A percentile compares a stretch with the other conserved stretches of the same genome.
Evolutionary conservation across 108 stramenopile species (phyloP).

Genomic region (Parietichytrium sp.): DNA sequence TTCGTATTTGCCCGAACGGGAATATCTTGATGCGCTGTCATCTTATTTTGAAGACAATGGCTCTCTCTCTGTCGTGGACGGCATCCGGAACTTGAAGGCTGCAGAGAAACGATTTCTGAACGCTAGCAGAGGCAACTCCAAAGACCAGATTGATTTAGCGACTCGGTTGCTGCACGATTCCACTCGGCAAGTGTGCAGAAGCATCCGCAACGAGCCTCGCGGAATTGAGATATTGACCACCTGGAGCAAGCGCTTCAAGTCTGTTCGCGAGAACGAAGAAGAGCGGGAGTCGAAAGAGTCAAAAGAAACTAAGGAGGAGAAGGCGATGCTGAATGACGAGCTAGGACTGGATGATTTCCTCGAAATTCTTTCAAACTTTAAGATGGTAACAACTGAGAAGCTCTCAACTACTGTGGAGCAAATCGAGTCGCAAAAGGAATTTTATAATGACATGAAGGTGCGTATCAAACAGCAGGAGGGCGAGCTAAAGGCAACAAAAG

Average conservation of each 20-base stretch:
- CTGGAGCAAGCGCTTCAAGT: background rate
- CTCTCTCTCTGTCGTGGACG: background rate
- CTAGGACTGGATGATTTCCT: too few relatives aligned
- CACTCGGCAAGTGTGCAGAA: slow-evolving; percentile 7
- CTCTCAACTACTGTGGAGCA: slow-evolving; percentile 29
- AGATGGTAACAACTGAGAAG: too few relatives aligned
- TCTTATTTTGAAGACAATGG: background rate
- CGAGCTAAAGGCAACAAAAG: background rate
- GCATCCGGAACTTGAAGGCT: background rate
- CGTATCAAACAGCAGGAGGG: slow-evolving; percentile 10
- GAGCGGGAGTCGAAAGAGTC: background rate
- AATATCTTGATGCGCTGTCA: too few relatives aligned
- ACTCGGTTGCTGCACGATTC: background rate
- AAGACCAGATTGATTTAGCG: background rate
- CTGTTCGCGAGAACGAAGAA: background rate
- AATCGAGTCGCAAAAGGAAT: background rate
- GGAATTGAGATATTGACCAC: background rate
- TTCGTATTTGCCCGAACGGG: too few relatives aligned
- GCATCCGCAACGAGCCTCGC: background rate
- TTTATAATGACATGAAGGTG: background rate
- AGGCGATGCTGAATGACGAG: too few relatives aligned
- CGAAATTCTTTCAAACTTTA: too few relatives aligned
- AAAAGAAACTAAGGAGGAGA: background rate
- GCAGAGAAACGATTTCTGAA: slow-evolving; percentile 10
- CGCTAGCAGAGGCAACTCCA: background rate